Conservation (phyloP, 1,139 yeast genomes). For the Hyphopichia fennica region DNA sequence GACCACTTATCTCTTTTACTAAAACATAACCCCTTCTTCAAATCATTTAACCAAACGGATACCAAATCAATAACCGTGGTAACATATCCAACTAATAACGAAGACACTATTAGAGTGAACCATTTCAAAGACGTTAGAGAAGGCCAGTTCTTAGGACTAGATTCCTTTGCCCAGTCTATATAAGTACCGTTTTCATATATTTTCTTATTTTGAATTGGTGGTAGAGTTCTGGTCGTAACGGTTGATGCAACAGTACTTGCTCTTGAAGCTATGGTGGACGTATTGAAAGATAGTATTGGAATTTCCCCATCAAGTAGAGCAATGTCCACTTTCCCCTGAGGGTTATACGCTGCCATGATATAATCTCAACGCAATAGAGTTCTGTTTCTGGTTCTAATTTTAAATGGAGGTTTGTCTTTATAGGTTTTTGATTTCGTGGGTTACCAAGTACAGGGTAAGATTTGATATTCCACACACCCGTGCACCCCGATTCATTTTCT, state of each 20-base stretch:
- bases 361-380: too few species aligned
- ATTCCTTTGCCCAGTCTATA: constrained; percentile 35
- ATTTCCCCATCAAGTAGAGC: not conserved
- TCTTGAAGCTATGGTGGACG: not conserved
- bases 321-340: not conserved
- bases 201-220: constrained; percentile 5
- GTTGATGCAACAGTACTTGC: not conserved
- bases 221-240: not conserved
- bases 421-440: too few species aligned
- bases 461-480: too few species aligned
- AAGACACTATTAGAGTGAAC: constrained; percentile 56
- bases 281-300: not conserved
- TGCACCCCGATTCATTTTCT: too few species aligned
- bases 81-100: constrained; percentile 57
- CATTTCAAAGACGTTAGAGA: constrained; percentile 37
- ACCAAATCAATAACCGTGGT: constrained; percentile 62
- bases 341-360: not conserved
- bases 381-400: too few species aligned
- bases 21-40: constrained; percentile 49
- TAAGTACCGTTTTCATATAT: constrained; percentile 32
- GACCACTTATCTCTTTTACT: constrained; percentile 43
- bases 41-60: constrained; percentile 63
- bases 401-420: too few species aligned
- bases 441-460: too few species aligned
- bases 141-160: constrained; percentile 7